Base-by-base conservation (phyloP, 148 eudicot species). In the Fagopyrum esculentum region DNA sequence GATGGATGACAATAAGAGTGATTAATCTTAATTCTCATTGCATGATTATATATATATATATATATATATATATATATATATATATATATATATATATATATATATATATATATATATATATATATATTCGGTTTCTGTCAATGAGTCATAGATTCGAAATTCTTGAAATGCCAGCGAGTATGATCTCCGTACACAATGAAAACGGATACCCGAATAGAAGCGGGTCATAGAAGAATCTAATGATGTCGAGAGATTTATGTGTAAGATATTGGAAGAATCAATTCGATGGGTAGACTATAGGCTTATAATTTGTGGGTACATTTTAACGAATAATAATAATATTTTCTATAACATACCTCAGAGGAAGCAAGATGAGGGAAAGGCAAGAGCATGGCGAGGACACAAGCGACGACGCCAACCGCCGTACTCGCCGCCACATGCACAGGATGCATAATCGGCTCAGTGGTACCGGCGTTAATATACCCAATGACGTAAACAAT, bases 371-470 rank as follows among this genome's bases (percentile, higher is more conserved):
- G 80, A 49, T 79, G 81, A 55, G 93, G 97, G 73, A 74, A 86
- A 1, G 97, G 97, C 71, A 91, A 49, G 77, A 91, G 69, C 82
- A 91, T 40, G 49, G 93, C 93, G n/a, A 87, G 30, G 45, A 91
- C 83, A 81, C 91, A 84, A 74, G 93, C 90, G 69, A 85, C 29
- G 2, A 85, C 91, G n/a, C 97, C 97, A 59, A 87, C 68, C 9
- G 89, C 93, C 6, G 97, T 91, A 77, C 93, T 87, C 35, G 87
- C 87, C 3, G 89, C 93, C 47, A 91, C 89, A 76, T 80, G 93
- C 7, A 91, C 45, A n/a, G 93, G 93, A 52, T 91, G 97, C 97
- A 87, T 87, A 10, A 91, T 56, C 11, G 91, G 76, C 70, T 87
- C 81, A 45, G 81, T 82, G 0, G 69, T 35, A 4, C 46, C 82